Conservation (phyloP, 148 eudicot genomes). For the Vaccinium darrowii region DNA sequence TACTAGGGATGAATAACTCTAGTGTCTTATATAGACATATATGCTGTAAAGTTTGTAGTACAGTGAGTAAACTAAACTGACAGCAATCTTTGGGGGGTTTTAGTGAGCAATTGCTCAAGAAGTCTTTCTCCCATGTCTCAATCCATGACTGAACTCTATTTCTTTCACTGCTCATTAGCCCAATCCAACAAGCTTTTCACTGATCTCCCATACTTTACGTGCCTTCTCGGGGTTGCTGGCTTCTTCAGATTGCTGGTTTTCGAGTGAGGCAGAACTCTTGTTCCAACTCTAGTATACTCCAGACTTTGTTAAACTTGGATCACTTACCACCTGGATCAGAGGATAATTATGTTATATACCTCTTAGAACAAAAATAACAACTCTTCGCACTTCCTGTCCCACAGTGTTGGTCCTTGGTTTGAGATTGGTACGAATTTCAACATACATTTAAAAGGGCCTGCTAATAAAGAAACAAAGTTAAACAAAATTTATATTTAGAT, state of each 20-base stretch:
- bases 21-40: background rate
- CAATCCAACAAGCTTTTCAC: conserved; percentile 91
- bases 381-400: background rate
- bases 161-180: conserved; percentile 28
- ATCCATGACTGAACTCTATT: background rate
- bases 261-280: conserved; percentile 63
- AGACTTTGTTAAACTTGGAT: conserved; percentile 75
- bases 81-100: background rate
- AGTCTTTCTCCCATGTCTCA: background rate
- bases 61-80: background rate
- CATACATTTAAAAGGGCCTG: too few species aligned
- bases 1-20: background rate
- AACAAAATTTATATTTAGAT: too few species aligned
- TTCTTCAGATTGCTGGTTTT: conserved; percentile 82
- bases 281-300: conserved; percentile 99
- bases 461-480: too few species aligned
- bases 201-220: conserved; percentile 75
- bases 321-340: conserved; percentile 65
- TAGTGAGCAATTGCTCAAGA: background rate
- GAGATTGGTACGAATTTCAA: too few species aligned
- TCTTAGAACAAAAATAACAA: background rate
- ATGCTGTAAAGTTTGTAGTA: background rate
- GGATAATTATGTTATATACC: background rate
- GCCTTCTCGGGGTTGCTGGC: conserved; percentile 83
- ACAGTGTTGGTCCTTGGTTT: background rate